phyloP scores from a whole-genome alignment of 73 alveolate species.

The Paramecium sexaurelia region DNA sequence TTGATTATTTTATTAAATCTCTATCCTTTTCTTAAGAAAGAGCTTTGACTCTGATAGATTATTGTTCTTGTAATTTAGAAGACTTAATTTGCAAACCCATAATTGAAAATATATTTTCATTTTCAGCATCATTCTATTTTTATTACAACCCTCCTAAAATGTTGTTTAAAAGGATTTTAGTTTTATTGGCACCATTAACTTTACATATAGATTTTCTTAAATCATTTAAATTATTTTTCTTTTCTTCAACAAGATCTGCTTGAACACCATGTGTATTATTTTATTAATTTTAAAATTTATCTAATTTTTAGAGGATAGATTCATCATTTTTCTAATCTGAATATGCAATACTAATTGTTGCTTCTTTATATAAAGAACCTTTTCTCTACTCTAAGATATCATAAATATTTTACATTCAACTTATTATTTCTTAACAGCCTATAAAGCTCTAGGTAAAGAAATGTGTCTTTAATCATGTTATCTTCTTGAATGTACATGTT shows the following conservation, averaged over 20 bases:
- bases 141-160: constrained; percentile 14
- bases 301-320: not conserved
- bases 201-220: not conserved
- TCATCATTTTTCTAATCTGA: not conserved
- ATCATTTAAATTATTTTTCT: not conserved
- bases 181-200: not conserved
- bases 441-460: constrained; percentile 33
- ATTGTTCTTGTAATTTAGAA: not conserved
- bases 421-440: not conserved
- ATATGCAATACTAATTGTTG: not conserved
- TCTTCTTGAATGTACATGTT: not conserved
- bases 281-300: not conserved
- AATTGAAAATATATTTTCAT: not conserved
- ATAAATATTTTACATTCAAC: not conserved
- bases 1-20: not conserved
- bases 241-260: not conserved
- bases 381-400: not conserved
- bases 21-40: constrained; percentile 17
- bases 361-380: not conserved
- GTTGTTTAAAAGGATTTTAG: not conserved
- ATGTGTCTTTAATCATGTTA: not conserved
- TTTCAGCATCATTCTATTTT: not conserved
- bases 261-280: not conserved
- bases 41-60: not conserved
- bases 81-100: constrained; percentile 35